Conservation (phyloP, 768 basidiomycete genomes). For the Daedalea quercina region DNA sequence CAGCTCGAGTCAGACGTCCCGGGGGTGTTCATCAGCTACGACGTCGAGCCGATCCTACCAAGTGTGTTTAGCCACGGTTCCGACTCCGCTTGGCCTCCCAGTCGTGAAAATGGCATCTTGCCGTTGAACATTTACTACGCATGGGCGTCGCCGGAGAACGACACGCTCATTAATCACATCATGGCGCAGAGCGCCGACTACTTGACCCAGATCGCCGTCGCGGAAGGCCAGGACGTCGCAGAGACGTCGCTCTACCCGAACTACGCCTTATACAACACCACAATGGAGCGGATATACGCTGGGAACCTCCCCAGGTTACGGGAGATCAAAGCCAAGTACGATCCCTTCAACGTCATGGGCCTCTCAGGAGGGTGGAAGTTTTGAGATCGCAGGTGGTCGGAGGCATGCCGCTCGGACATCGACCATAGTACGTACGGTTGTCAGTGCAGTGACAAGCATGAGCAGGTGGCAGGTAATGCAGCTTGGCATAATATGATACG, state of each 20-base stretch:
- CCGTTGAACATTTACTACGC: conserved; percentile 41
- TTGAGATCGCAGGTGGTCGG: neutral
- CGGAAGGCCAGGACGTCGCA: conserved; percentile 32
- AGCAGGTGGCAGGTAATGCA: no score
- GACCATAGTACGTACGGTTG: neutral
- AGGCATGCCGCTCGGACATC: neutral
- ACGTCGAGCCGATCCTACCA: conserved; percentile 45
- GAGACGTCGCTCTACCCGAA: conserved; percentile 49
- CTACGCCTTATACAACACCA: conserved; percentile 49
- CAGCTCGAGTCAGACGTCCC: conserved; percentile 29
- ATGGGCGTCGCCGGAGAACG: conserved; percentile 34
- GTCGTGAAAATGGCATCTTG: conserved; percentile 29
- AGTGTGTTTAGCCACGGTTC: conserved; percentile 31
- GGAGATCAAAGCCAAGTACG: conserved; percentile 37
- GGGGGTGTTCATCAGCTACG: conserved; percentile 34
- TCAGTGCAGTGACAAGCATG: neutral
- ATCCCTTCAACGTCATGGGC: conserved; percentile 57
- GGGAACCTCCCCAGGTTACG: conserved; percentile 35
- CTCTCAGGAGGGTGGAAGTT: conserved; percentile 61
- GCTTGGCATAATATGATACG: no score
- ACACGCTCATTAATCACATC: conserved; percentile 35
- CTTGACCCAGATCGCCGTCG: conserved; percentile 32
- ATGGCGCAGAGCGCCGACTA: conserved; percentile 30
- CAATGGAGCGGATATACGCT: conserved; percentile 45
- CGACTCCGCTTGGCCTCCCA: conserved; percentile 41